A percentile compares a stretch with the other conserved stretches of the same genome.
Evolutionary conservation across 805 yeast genomes (phyloP).

Genomic region (Ogataea sp.): DNA sequence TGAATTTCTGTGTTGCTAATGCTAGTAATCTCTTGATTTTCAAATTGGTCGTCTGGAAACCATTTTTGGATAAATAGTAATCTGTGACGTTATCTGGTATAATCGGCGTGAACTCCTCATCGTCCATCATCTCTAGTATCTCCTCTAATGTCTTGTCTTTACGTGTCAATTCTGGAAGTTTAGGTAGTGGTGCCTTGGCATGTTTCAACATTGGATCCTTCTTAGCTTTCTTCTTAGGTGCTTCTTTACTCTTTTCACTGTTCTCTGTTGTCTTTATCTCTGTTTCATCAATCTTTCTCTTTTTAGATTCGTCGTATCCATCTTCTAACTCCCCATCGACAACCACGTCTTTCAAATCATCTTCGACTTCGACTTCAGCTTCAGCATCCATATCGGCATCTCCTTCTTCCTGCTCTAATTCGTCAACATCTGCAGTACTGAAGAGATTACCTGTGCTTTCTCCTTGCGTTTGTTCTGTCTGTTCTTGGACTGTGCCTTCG

Average conservation of each 20-base stretch:
- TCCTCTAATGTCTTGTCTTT: slow-evolving; percentile 81
- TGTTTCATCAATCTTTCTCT: slow-evolving; percentile 2
- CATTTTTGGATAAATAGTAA: slow-evolving; percentile 78
- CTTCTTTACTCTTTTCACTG: background rate
- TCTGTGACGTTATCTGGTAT: slow-evolving; percentile 97
- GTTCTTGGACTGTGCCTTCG: too few relatives aligned
- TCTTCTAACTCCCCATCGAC: background rate
- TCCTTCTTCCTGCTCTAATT: slow-evolving; percentile 5
- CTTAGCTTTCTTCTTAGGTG: slow-evolving; percentile 1
- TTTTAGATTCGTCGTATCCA: background rate
- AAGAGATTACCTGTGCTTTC: slow-evolving; percentile 7
- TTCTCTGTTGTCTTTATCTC: background rate
- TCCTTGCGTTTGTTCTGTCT: background rate
- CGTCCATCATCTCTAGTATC: slow-evolving; percentile 82
- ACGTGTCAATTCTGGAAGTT: slow-evolving; percentile 59
- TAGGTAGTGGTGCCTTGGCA: slow-evolving; percentile 29
- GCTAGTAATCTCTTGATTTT: slow-evolving; percentile 81
- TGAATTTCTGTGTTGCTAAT: slow-evolving; percentile 91
- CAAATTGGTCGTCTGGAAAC: slow-evolving; percentile 72
- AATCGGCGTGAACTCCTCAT: slow-evolving; percentile 89
- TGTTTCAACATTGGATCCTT: slow-evolving; percentile 20
- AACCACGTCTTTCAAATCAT: background rate
- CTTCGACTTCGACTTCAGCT: background rate
- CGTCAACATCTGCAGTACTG: slow-evolving; percentile 13
- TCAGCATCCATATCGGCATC: slow-evolving; percentile 8